These are phyloP conservation scores for Trichoderma virens DNA, from an alignment of 495 filamentous ascomycete species.

Conservation along the genomic window DNA sequence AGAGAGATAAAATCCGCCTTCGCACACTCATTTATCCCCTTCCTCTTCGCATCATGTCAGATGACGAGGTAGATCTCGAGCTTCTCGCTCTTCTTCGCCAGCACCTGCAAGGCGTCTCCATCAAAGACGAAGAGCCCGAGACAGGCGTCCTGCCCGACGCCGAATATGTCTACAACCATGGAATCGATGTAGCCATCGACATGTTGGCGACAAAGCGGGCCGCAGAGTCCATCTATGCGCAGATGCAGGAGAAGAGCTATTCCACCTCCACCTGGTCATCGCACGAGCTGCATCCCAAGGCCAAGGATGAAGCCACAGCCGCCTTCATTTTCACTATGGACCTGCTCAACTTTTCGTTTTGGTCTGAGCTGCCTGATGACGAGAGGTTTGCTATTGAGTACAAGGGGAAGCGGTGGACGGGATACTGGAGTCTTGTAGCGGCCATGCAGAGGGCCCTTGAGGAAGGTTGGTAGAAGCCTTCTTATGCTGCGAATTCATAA, in stretches of 20 bases:
- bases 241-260: slow-evolving; percentile 80
- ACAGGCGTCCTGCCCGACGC: slow-evolving; percentile 78
- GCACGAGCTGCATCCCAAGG: slow-evolving; percentile 84
- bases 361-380: slow-evolving; percentile 59
- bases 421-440: slow-evolving; percentile 93
- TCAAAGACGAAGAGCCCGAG: slow-evolving; percentile 45
- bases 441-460: slow-evolving; percentile 79
- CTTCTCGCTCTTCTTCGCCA: slow-evolving; percentile 80
- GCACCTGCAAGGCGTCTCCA: slow-evolving; percentile 55
- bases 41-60: slow-evolving; percentile 52
- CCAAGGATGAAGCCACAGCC: slow-evolving; percentile 66
- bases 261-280: slow-evolving; percentile 77
- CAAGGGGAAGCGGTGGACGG: slow-evolving; percentile 73
- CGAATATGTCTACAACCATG: slow-evolving; percentile 82
- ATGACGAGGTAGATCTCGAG: slow-evolving; percentile 83
- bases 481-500: slow-evolving; percentile 11
- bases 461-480: slow-evolving; percentile 53
- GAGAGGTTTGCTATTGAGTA: slow-evolving; percentile 76
- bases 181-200: slow-evolving; percentile 84
- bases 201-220: slow-evolving; percentile 71
- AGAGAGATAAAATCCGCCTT: no score
- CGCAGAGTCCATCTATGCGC: slow-evolving; percentile 63
- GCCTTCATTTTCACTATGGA: slow-evolving; percentile 97
- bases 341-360: slow-evolving; percentile 92
- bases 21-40: background rate